Evolutionary conservation across 306 rosid genomes (phyloP).

Genomic region (Erythrophleum fordii): DNA sequence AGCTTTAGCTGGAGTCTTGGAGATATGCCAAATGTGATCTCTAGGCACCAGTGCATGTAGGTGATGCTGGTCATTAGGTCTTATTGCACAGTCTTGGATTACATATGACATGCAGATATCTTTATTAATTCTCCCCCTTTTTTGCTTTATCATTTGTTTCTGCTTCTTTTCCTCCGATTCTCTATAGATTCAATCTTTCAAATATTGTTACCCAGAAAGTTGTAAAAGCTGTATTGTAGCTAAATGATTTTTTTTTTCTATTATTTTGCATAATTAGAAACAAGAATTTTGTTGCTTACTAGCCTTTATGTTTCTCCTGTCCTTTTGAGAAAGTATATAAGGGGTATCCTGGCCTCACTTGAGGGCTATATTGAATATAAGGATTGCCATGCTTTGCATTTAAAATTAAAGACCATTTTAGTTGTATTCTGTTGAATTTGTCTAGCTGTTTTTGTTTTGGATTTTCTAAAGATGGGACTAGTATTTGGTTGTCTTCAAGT

Average conservation of each 20-base stretch:
- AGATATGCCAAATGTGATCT: background rate
- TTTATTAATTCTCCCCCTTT: background rate
- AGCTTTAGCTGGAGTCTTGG: background rate
- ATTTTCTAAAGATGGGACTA: conserved; percentile 41
- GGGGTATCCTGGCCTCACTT: background rate
- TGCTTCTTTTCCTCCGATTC: background rate
- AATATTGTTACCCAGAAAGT: background rate
- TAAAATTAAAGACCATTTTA: background rate
- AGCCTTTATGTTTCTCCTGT: background rate
- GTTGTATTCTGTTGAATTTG: background rate
- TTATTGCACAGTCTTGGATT: background rate
- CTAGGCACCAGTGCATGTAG: background rate
- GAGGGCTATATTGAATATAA: background rate
- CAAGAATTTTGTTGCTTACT: background rate
- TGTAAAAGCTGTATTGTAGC: background rate
- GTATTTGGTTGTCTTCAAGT: conserved; percentile 78
- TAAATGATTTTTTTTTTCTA: background rate
- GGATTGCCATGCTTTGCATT: background rate
- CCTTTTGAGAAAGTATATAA: background rate
- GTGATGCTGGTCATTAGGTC: background rate
- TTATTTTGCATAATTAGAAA: too few species aligned
- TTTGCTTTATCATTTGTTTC: background rate
- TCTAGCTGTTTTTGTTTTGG: background rate
- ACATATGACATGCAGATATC: background rate
- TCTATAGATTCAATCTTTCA: background rate